Conservation (phyloP, 164 flowering plant species). For the Stephania cephalantha region DNA sequence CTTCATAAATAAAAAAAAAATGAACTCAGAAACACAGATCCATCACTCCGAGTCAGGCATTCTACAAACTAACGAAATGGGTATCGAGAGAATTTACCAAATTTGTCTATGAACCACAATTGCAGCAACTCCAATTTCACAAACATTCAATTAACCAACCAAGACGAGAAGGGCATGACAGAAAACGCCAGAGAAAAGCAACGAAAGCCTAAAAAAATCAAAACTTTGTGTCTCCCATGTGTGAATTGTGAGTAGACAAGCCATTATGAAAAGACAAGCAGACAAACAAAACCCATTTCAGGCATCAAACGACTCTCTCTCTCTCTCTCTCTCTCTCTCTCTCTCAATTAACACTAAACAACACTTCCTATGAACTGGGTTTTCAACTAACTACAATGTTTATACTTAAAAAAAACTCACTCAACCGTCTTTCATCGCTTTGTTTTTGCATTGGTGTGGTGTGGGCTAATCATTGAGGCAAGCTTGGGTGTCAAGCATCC, state of each 20-base stretch:
- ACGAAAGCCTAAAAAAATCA: constrained; percentile 6
- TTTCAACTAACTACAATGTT: background rate
- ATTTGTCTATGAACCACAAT: background rate
- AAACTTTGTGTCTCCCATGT: background rate
- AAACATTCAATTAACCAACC: background rate
- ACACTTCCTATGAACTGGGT: constrained; percentile 4
- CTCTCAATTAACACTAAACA: constrained; percentile 3
- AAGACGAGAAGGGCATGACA: constrained; percentile 5
- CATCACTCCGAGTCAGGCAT: constrained; percentile 2
- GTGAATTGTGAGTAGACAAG: background rate
- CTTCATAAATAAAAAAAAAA: background rate
- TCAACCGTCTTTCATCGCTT: constrained; percentile 4
- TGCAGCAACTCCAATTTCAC: background rate
- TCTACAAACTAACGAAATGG: constrained; percentile 2
- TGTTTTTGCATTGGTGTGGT: constrained; percentile 10
- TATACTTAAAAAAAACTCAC: constrained; percentile 1
- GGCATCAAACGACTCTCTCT: constrained; percentile 3
- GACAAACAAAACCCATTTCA: constrained; percentile 13
- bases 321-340: background rate
- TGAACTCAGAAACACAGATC: background rate
- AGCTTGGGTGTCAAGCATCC: constrained; percentile 56
- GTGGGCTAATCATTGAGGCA: constrained; percentile 32
- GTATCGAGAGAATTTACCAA: background rate
- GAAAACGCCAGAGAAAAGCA: constrained; percentile 8
- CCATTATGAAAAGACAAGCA: background rate